phyloP scores from a whole-genome alignment of 2,329 filamentous ascomycete species.

The Venturia oleaginea region DNA sequence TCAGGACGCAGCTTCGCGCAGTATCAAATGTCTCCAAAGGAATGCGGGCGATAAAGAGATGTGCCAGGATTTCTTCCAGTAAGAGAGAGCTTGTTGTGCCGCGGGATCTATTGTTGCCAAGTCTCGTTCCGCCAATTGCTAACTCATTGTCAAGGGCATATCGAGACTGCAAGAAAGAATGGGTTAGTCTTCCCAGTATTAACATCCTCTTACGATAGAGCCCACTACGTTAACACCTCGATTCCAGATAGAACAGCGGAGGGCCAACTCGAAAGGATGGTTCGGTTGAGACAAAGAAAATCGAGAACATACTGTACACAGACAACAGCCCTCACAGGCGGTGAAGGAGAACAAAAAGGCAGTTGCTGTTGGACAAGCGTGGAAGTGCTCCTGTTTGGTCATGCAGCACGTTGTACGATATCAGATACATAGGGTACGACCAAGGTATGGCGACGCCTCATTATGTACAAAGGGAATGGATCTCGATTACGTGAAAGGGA shows the following conservation, averaged over 20 bases:
- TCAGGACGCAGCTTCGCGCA: constrained; percentile 79
- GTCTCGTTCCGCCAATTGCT: background rate
- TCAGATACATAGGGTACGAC: background rate
- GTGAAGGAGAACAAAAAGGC: background rate
- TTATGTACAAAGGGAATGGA: background rate
- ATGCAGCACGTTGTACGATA: background rate
- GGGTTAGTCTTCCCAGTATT: constrained; percentile 57
- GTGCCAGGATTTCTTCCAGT: constrained; percentile 96
- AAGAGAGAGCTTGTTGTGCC: constrained; percentile 36
- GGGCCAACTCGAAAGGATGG: constrained; percentile 1
- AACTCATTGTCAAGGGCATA: constrained; percentile 61
- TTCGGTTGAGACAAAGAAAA: background rate
- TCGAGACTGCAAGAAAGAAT: constrained; percentile 87
- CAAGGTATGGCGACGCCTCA: background rate
- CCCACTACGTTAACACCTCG: background rate
- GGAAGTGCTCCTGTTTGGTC: background rate
- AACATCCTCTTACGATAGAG: background rate
- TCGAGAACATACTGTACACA: background rate
- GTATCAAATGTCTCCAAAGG: constrained; percentile 78
- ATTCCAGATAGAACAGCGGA: background rate
- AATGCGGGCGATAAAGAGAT: constrained; percentile 82
- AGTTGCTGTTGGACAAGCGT: background rate
- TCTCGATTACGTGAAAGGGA: background rate
- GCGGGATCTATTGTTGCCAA: no score
- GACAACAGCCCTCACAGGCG: background rate